phyloP scores from a whole-genome alignment of 2,329 filamentous ascomycete species.

The Diaporthe citri region DNA sequence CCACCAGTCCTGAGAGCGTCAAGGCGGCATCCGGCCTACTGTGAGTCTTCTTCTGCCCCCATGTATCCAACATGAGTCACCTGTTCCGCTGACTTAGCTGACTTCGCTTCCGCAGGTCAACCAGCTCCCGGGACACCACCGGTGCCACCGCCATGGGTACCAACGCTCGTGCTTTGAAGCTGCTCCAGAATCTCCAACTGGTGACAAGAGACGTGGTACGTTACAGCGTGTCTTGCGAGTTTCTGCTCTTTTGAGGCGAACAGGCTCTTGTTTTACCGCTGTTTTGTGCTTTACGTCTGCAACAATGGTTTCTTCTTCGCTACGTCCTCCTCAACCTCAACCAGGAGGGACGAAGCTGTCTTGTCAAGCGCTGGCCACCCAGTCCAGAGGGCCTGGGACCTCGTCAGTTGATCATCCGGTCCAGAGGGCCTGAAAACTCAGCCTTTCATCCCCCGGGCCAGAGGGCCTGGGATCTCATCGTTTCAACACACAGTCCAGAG shows the following conservation, averaged over 20 bases:
- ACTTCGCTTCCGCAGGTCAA: neutral
- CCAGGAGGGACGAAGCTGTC: neutral
- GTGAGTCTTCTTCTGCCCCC: neutral
- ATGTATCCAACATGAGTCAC: neutral
- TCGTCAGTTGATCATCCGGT: neutral
- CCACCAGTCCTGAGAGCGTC: neutral
- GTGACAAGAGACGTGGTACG: slow-evolving; percentile 9
- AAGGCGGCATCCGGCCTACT: neutral
- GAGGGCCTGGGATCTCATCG: neutral
- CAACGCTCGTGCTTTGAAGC: neutral
- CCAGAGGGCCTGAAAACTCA: neutral
- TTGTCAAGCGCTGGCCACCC: neutral
- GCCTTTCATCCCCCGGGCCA: neutral
- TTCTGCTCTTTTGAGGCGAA: slow-evolving; percentile 2
- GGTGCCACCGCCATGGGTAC: no score
- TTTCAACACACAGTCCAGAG: neutral
- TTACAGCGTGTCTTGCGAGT: slow-evolving; percentile 22
- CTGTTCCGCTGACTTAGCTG: neutral
- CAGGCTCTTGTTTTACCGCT: neutral
- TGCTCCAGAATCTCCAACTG: neutral
- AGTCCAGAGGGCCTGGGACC: neutral
- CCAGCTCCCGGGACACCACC: neutral
- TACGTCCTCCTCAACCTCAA: neutral
- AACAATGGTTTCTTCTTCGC: neutral
- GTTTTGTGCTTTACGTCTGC: slow-evolving; percentile 7